Evolutionary conservation across 2,329 filamentous ascomycete genomes (phyloP), one percentile per base, ranked within the genome.

Genomic region (Penicillium carneum): DNA sequence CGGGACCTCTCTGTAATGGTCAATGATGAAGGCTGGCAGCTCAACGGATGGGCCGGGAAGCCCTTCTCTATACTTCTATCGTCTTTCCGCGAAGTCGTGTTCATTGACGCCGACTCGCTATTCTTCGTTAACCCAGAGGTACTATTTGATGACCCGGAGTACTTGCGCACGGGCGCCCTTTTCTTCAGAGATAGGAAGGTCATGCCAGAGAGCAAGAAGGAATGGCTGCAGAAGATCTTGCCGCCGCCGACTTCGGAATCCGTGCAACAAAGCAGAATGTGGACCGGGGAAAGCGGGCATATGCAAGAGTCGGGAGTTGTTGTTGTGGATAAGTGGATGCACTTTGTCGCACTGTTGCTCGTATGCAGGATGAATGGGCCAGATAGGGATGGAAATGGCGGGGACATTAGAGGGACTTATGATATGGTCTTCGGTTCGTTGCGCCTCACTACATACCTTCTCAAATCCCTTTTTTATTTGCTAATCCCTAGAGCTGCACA

Each of bases 341-440:
- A 34, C 29, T 48, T 48, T 20, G 29, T 48, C 7, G 29, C 46
- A 47, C 16, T 48, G 29, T 48, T 48, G 12, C 46, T 48, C 4
- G 46, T 48, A 20, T 48, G 29, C 31, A 34, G 46, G 20, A 34
- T 34, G 46, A 48, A 48, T 20, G 46, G 29, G 2, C 29, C 45
- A 14, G 45, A 48, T 12, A 33, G 45, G 45, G n/a, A 48, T 33
- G 9, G 29, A 2, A 33, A 48, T 6, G 29, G n/a, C 6, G 29
- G 7, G 11, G 29, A 33, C 29, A 48, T 18, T 48, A 31, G n/a
- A 16, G 29, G 46, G 11, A 48, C 46, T 20, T 48, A 48, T 3
- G 46, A 48, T 48, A 48, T 48, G 46, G 46, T 34, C 2, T 48
- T 34, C 11, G 46, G 46, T 48, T 48, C 29, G 46, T 48, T 14